Evolutionary conservation across 1,284 basidiomycete species (phyloP), one percentile per base, ranked within the genome.

Genomic region (Boletellus deceptivus): DNA sequence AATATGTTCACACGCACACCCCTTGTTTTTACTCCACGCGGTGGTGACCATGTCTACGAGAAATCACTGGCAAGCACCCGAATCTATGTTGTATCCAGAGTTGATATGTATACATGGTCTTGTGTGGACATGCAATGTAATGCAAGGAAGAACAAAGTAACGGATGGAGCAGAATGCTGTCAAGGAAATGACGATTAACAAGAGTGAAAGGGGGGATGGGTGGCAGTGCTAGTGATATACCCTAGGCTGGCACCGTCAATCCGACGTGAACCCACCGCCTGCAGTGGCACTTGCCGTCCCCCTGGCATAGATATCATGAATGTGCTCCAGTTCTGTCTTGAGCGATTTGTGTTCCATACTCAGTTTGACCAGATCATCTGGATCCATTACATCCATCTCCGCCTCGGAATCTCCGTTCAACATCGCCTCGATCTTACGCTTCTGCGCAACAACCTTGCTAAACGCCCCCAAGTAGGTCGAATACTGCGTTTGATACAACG

Each of bases 401-500:
- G 44, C 63, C 29, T 70, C 65, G 3, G 66, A 68, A 29, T 71
- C 65, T n/a, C 65, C 65, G 7, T 71, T 69, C 34, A 71, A 14
- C 8, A 71, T 58, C 3, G 69, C 69, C 43, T 70, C 68, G 27
- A 82, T 70, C 59, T 76, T 78, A 39, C 66, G 64, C 57, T 76
- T 76, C 62, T 83, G 76, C 11, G 69, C 67, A 27, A 73, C 60
- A 39, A 84, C 61, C 59, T 73, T 71, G 41, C 73, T 65, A 53
- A 78, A 79, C 17, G 72, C 65, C 2, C 62, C 60, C 43, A 82
- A 57, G 57, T 86, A 86, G 37, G 74, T 69, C 16, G 68, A 46
- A 55, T 83, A 87, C 25, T 72, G 72, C 25, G 65, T 55, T 27
- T 72, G 72, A 55, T 86, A 88, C 46, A 75, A 72, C 27, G 68